A percentile compares a stretch with the other conserved stretches of the same genome.
Conservation (phyloP, 176 grass and related monocot genomes). For the Lolium perenne region DNA sequence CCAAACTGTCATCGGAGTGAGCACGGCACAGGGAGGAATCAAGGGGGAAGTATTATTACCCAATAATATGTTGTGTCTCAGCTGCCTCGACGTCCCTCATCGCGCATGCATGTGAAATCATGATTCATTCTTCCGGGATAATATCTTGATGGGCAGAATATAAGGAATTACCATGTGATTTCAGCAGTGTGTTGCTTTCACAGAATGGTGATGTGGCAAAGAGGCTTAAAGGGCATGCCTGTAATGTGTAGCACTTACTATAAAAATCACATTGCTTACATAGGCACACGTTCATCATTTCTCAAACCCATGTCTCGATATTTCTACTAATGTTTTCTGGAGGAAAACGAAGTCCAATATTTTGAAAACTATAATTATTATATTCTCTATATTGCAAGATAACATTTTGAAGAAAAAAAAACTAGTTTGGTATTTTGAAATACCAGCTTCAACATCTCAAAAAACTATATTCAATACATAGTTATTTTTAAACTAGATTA, state of each 20-base stretch:
- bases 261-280: too few species aligned
- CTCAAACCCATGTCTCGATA: too few species aligned
- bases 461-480: too few species aligned
- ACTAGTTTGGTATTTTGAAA: too few species aligned
- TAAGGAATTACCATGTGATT: background rate
- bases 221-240: background rate
- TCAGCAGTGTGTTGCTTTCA: background rate
- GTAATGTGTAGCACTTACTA: background rate
- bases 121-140: background rate
- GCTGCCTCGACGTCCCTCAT: background rate
- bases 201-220: background rate
- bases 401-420: too few species aligned
- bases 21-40: background rate
- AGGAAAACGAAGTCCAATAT: too few species aligned
- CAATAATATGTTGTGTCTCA: background rate
- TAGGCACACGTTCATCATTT: too few species aligned
- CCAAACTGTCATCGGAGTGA: conserved; percentile 77
- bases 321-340: too few species aligned
- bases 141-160: background rate
- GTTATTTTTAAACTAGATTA: too few species aligned
- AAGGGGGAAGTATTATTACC: background rate
- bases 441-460: too few species aligned
- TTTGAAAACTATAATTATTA: too few species aligned
- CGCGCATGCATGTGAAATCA: background rate
- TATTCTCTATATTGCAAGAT: too few species aligned